Conservation (phyloP, 495 filamentous ascomycete species). For the Corynascus novoguineensis region DNA sequence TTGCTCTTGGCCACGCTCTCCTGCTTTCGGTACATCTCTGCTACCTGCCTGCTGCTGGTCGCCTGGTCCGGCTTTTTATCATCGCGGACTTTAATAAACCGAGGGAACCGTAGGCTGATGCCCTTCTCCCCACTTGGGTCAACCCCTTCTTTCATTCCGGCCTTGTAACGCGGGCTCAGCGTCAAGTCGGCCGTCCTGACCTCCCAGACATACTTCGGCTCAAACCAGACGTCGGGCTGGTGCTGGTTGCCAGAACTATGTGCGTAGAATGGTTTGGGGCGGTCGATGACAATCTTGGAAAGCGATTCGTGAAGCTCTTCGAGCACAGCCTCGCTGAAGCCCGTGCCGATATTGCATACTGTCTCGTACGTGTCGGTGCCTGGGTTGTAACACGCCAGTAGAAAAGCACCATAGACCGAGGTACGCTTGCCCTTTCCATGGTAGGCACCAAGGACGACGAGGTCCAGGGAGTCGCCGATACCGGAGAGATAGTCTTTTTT, state of each 20-base stretch:
- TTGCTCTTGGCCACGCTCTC: conserved; percentile 75
- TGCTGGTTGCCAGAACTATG: conserved; percentile 79
- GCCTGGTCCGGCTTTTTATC: conserved; percentile 95
- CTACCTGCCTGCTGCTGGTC: conserved; percentile 73
- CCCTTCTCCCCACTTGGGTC: conserved; percentile 73
- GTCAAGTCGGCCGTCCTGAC: conserved; percentile 95
- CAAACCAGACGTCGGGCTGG: conserved; percentile 98
- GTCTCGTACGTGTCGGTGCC: conserved; percentile 77
- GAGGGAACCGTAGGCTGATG: conserved; percentile 80
- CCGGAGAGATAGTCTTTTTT: conserved; percentile 97
- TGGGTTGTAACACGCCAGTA: conserved; percentile 88
- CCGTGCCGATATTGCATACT: conserved; percentile 96
- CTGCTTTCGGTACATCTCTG: conserved; percentile 96
- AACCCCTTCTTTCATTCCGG: conserved; percentile 58
- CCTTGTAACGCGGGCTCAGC: conserved; percentile 85
- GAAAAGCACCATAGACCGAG: conserved; percentile 88
- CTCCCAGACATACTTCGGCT: conserved; percentile 91
- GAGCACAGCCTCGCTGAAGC: conserved; percentile 83
- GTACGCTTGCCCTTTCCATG: conserved; percentile 92
- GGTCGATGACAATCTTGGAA: conserved; percentile 68
- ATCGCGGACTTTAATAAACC: conserved; percentile 82
- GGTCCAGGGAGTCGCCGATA: conserved; percentile 90
- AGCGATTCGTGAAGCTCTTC: conserved; percentile 74
- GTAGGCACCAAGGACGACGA: conserved; percentile 94
- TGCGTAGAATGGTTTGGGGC: conserved; percentile 87